Base-by-base conservation (phyloP, 768 basidiomycete species). In the Kondoa subrosea region DNA sequence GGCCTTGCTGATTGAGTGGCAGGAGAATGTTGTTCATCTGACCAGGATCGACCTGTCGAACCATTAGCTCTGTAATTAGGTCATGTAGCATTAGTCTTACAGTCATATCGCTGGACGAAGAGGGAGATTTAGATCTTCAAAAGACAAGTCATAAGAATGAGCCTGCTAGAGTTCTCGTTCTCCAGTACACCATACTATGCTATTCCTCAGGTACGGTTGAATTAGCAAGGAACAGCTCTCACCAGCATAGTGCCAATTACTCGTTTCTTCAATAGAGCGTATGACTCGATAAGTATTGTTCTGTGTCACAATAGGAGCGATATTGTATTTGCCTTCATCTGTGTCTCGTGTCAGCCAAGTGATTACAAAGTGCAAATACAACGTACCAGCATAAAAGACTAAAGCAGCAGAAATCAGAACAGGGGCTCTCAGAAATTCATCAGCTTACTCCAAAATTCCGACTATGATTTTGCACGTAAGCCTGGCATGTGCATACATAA, bases 111-210 rank as follows among this genome's bases (percentile, higher is more conserved):
- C 40, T 50, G 8, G 8, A 8, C 40, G n/a, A n/a, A n/a, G n/a
- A n/a, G n/a, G n/a, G n/a, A n/a, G n/a, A n/a, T n/a, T n/a, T n/a
- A n/a, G n/a, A n/a, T n/a, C n/a, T n/a, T n/a, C n/a, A n/a, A n/a
- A n/a, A n/a, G n/a, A n/a, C n/a, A n/a, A n/a, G n/a, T n/a, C n/a
- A n/a, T n/a, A n/a, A n/a, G n/a, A n/a, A n/a, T n/a, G n/a, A n/a
- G 40, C 40, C 21, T 21, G 21, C 40, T 50, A 50, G 8, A 50
- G 21, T 21, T 73, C 72, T 8, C 69, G 65, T 56, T 73, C 72
- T 16, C 72, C 71, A 1, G 72, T 72, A 58, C 72, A 73, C 72
- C 2, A 72, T 67, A 0, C 66, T 16, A 25, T n/a, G 58, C 4
- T 59, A 25, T 14, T 14, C 58, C 15, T 26, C 4, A 59, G 58